Base-by-base conservation (phyloP, 176 grass and related monocot genomes). In the Bonia amplexicaulis region DNA sequence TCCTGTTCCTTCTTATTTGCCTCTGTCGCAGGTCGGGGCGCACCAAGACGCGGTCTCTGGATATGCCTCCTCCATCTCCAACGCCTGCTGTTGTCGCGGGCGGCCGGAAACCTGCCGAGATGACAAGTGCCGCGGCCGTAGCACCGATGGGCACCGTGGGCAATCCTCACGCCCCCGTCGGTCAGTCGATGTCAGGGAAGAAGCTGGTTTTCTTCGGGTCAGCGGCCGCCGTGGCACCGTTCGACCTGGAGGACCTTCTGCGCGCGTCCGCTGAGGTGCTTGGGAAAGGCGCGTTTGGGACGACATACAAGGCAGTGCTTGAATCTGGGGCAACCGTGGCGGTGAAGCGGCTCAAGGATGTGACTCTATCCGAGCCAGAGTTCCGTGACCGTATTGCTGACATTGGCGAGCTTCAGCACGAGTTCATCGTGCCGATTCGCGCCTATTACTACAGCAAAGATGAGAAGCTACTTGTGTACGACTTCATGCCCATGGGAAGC, bases 381-480 rank as follows among this genome's bases (percentile, higher is more conserved):
- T 97, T 97, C 88, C 85, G 83, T 49, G 82, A 83, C 6, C 82
- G 87, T 33, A 90, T 94, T 12, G 59, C 61, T 1, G 90, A 80
- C 58, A 79, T 97, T 76, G 88, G 88, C 2, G 88, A 91, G 72
- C 82, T 97, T 62, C 82, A 85, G 45, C 80, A 92, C 19, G 89
- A 93, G 69, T 90, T 90, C 82, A 54, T 97, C 41, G 87, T 97
- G 83, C 92, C 94, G 0, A 77, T 97, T 16, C 90, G 78, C 11
- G 92, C 94, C 3, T 97, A 92, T 81, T 97, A 92, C 92, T 97
- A 85, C 82, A 97, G 90, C 90, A 97, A 94, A 69, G 90, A 97
- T 66, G 94, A 97, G 83, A 97, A 94, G 67, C 79, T 97, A 40
- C 90, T 97, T 16, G 90, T 97, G 4, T 97, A 80, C 46, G 94